A percentile compares a stretch with the other conserved stretches of the same genome.
These are phyloP conservation scores for Colletotrichum sp. DNA, from an alignment of 2,329 filamentous ascomycete species.

Conservation along the genomic window DNA sequence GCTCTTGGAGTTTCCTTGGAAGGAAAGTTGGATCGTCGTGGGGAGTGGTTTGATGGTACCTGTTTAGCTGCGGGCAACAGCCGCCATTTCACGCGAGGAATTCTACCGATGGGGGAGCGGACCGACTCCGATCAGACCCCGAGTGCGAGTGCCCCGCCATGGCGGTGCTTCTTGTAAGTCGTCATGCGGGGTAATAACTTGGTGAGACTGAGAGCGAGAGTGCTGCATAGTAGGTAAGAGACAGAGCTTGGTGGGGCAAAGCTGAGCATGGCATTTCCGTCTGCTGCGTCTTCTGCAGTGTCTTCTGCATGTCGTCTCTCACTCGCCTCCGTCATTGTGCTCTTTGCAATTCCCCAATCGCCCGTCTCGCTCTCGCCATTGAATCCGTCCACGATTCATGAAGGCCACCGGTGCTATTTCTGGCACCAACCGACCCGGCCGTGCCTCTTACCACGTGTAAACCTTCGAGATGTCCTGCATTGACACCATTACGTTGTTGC, in stretches of 20 bases:
- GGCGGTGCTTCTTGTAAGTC: background rate
- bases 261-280: background rate
- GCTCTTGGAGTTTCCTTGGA: background rate
- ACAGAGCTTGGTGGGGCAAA: background rate
- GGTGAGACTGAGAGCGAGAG: background rate
- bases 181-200: conserved; percentile 11
- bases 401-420: background rate
- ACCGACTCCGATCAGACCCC: background rate
- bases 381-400: background rate
- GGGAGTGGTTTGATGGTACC: background rate
- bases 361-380: background rate
- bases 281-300: background rate
- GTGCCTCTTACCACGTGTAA: background rate
- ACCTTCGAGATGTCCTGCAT: background rate
- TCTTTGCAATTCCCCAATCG: background rate
- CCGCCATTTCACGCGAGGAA: background rate
- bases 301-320: background rate
- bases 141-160: conserved; percentile 7
- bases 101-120: background rate
- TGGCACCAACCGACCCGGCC: background rate
- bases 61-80: background rate
- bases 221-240: background rate
- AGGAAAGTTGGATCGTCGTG: background rate
- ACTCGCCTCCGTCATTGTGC: background rate
- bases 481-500: background rate